phyloP scores from a whole-genome alignment of 208 protist species.

The Acanthamoeba royreba region DNA sequence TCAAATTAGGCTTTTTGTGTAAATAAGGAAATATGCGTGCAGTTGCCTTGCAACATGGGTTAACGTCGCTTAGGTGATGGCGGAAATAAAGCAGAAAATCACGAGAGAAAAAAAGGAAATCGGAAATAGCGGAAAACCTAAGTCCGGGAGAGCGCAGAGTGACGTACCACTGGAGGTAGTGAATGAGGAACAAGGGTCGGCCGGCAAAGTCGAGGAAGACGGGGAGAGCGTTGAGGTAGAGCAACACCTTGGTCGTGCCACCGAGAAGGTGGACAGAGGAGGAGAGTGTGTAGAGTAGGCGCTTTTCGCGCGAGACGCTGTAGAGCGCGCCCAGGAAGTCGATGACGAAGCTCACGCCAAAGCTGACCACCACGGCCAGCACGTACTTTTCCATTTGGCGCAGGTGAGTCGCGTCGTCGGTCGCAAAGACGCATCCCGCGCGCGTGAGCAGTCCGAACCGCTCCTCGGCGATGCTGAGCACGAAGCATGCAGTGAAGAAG shows the following conservation, averaged over 20 bases:
- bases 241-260: background rate
- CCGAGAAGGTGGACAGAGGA: background rate
- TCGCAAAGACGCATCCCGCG: background rate
- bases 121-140: background rate
- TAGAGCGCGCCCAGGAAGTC: background rate
- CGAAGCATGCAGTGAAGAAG: background rate
- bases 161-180: background rate
- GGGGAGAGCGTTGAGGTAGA: background rate
- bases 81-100: no score
- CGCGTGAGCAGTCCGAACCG: background rate
- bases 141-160: background rate
- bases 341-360: background rate
- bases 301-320: background rate
- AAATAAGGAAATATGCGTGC: no score
- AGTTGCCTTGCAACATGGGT: no score
- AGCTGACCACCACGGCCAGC: background rate
- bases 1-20: no score
- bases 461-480: background rate
- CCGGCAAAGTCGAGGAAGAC: background rate
- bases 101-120: no score
- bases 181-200: background rate
- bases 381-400: background rate
- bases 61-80: no score
- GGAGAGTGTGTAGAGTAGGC: background rate
- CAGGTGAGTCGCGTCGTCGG: background rate